These are phyloP conservation scores for Canariomyces notabilis DNA, from an alignment of 2,329 filamentous ascomycete genomes.

Conservation along the genomic window DNA sequence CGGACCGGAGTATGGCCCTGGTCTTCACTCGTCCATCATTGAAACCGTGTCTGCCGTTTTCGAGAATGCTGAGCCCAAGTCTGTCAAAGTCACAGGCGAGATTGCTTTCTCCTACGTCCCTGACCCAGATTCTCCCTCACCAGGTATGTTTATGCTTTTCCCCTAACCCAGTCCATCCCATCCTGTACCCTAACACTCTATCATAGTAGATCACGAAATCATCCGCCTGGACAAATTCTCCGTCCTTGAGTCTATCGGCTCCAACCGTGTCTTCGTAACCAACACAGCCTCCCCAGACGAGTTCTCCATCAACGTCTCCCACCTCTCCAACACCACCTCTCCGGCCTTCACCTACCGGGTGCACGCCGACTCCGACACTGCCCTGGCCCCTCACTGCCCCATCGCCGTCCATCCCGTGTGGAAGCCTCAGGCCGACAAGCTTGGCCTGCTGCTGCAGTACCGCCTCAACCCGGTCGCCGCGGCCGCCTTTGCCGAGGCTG, in stretches of 20 bases:
- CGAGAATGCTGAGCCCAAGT: slow-evolving; percentile 65
- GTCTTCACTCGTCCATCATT: slow-evolving; percentile 82
- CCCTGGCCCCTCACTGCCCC: slow-evolving; percentile 57
- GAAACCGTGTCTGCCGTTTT: slow-evolving; percentile 88
- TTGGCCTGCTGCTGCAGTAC: slow-evolving; percentile 83
- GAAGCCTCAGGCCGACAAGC: slow-evolving; percentile 79
- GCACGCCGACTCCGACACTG: slow-evolving; percentile 56
- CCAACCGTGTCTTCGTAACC: slow-evolving; percentile 85
- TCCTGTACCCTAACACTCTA: slow-evolving; percentile 20
- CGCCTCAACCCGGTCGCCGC: slow-evolving; percentile 64
- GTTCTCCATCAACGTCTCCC: slow-evolving; percentile 69
- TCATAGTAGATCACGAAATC: slow-evolving; percentile 48
- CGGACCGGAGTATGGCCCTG: slow-evolving; percentile 66
- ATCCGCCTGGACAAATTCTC: slow-evolving; percentile 85
- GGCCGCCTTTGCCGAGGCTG: too few species aligned
- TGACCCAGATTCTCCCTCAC: slow-evolving; percentile 41
- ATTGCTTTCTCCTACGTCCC: slow-evolving; percentile 79
- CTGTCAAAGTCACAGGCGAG: slow-evolving; percentile 75
- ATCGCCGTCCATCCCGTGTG: slow-evolving; percentile 69
- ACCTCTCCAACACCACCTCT: slow-evolving; percentile 62
- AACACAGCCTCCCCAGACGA: slow-evolving; percentile 63
- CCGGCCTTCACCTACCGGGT: slow-evolving; percentile 92
- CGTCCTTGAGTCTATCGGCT: slow-evolving; percentile 84
- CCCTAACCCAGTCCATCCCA: background rate
- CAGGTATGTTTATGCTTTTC: slow-evolving; percentile 39